Conservation (phyloP, 768 basidiomycete genomes). For the Mycena sanguinolenta region DNA sequence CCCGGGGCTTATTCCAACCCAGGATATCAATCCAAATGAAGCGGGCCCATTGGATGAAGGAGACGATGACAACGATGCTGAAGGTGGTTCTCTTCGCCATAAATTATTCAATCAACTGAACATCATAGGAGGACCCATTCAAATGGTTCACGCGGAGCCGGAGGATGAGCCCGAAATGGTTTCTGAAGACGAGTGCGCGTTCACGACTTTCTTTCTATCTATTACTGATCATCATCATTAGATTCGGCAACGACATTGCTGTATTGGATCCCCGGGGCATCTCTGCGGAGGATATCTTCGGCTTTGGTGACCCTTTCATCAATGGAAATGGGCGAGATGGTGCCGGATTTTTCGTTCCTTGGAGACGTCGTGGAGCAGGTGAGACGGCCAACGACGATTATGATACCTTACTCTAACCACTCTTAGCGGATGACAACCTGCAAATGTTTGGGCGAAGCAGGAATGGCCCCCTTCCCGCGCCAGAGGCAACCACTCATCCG, state of each 20-base stretch:
- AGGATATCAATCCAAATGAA: constrained; percentile 69
- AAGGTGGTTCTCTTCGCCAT: constrained; percentile 56
- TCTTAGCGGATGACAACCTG: constrained; percentile 63
- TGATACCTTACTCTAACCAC: constrained; percentile 10
- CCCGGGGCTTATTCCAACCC: constrained; percentile 8
- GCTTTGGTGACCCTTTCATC: constrained; percentile 66
- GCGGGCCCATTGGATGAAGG: constrained; percentile 63
- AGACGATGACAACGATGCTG: constrained; percentile 75
- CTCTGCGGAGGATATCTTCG: constrained; percentile 65
- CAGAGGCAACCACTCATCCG: constrained; percentile 85
- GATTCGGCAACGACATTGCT: constrained; percentile 56
- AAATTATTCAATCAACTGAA: constrained; percentile 34
- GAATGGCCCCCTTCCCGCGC: constrained; percentile 62
- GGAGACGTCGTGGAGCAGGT: constrained; percentile 68
- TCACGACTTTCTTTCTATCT: constrained; percentile 21
- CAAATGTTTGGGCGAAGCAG: constrained; percentile 76
- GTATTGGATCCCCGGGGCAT: constrained; percentile 55
- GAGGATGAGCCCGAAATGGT: constrained; percentile 71
- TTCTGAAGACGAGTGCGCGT: constrained; percentile 74
- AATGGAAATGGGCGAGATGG: constrained; percentile 60
- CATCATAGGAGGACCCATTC: constrained; percentile 57
- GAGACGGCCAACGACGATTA: constrained; percentile 27
- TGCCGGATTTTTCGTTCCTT: constrained; percentile 63
- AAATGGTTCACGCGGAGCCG: constrained; percentile 73
- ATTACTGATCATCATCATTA: constrained; percentile 35